A percentile compares a stretch with the other conserved stretches of the same genome.
Evolutionary conservation across 495 filamentous ascomycete species (phyloP).

Genomic region (Hyaloscypha hepaticicola): DNA sequence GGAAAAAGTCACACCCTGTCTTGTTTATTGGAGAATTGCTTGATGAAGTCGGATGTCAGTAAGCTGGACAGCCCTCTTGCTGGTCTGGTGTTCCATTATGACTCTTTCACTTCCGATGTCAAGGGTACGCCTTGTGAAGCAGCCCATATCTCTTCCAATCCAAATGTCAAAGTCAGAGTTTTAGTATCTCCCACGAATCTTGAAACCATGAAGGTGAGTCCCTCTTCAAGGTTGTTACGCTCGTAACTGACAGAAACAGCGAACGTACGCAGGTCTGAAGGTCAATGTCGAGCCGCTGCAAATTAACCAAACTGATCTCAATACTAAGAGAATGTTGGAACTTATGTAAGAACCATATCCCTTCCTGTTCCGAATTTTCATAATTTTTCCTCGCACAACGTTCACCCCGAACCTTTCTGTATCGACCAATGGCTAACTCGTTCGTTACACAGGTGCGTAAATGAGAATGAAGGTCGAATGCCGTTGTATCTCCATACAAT

Average conservation of each 20-base stretch:
- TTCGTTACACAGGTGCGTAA: too few species aligned
- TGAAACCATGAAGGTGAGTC: constrained; percentile 41
- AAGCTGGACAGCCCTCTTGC: constrained; percentile 49
- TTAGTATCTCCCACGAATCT: constrained; percentile 64
- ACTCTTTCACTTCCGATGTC: constrained; percentile 55
- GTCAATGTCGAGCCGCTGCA: constrained; percentile 52
- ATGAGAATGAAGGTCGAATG: constrained; percentile 40
- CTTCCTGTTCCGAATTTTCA: too few species aligned
- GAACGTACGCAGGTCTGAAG: constrained; percentile 34
- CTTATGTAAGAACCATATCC: too few species aligned
- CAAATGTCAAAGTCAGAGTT: constrained; percentile 56
- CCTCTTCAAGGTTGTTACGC: constrained; percentile 20
- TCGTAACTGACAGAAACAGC: constrained; percentile 6
- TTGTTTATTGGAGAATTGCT: constrained; percentile 66
- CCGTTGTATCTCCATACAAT: constrained; percentile 65
- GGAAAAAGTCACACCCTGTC: constrained; percentile 75
- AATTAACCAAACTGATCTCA: constrained; percentile 58
- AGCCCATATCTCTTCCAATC: constrained; percentile 59
- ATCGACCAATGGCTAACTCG: too few species aligned
- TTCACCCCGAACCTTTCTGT: too few species aligned
- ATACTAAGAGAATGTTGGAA: constrained; percentile 61
- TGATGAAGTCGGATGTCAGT: constrained; percentile 42
- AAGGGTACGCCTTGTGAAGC: constrained; percentile 63
- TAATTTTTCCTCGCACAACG: too few species aligned
- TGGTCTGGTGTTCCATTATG: constrained; percentile 69